Evolutionary conservation across 768 basidiomycete genomes (phyloP).

Genomic region (Mycena alexandri): DNA sequence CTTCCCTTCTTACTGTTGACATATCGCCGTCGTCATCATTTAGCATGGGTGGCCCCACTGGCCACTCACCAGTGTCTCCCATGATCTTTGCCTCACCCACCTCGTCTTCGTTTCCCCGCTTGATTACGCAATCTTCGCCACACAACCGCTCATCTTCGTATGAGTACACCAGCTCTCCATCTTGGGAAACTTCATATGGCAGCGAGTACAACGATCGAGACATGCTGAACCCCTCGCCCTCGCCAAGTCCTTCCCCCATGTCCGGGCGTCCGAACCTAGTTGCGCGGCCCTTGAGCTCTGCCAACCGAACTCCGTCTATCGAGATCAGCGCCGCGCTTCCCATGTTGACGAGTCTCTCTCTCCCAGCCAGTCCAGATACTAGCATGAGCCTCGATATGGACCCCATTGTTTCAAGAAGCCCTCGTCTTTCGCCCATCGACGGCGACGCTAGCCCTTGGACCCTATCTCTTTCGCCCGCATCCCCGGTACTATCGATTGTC

Average conservation of each 20-base stretch:
- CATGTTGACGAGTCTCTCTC: slow-evolving; percentile 45
- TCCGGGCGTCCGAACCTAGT: slow-evolving; percentile 27
- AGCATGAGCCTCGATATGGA: slow-evolving; percentile 32
- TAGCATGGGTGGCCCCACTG: slow-evolving; percentile 3
- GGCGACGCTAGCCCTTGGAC: slow-evolving; percentile 37
- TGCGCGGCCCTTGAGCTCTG: slow-evolving; percentile 17
- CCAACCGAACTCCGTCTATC: slow-evolving; percentile 39
- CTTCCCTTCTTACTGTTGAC: slow-evolving; percentile 4
- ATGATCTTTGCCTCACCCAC: slow-evolving; percentile 47
- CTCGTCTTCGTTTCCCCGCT: slow-evolving; percentile 40
- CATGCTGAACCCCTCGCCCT: slow-evolving; percentile 28
- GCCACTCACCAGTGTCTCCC: slow-evolving; percentile 35
- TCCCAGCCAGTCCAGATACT: slow-evolving; percentile 44
- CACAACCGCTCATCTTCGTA: slow-evolving; percentile 36
- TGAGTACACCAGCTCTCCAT: slow-evolving; percentile 40
- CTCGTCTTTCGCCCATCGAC: slow-evolving; percentile 32
- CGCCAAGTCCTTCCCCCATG: slow-evolving; percentile 32
- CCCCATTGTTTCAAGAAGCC: slow-evolving; percentile 27
- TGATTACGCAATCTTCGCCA: slow-evolving; percentile 33
- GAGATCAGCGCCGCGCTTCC: slow-evolving; percentile 40
- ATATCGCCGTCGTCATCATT: slow-evolving; percentile 26
- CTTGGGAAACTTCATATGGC: slow-evolving; percentile 47
- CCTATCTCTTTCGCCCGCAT: slow-evolving; percentile 30
- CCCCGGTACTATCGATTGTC: slow-evolving; percentile 27
- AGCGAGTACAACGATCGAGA: slow-evolving; percentile 37